These are phyloP conservation scores for Solanum commersonii DNA, from an alignment of 257 asterid species.

Conservation along the genomic window DNA sequence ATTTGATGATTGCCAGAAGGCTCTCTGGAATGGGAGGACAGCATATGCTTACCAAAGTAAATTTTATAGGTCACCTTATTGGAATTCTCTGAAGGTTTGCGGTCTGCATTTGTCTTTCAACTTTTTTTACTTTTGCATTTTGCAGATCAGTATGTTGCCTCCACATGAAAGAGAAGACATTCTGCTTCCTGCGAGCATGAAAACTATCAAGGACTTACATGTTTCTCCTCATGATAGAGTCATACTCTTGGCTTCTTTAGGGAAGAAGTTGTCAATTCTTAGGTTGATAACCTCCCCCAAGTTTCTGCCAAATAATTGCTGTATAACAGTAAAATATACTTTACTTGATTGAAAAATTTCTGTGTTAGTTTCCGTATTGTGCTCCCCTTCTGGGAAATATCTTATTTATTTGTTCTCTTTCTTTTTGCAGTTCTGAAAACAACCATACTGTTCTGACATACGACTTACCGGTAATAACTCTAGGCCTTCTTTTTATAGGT, in stretches of 20 bases:
- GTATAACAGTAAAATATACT: background rate
- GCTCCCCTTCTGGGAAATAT: constrained; percentile 5
- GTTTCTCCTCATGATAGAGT: constrained; percentile 69
- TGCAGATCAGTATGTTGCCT: constrained; percentile 59
- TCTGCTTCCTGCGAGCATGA: constrained; percentile 47
- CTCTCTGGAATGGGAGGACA: constrained; percentile 53
- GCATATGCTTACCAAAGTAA: constrained; percentile 80
- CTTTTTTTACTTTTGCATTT: background rate
- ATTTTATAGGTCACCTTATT: constrained; percentile 1
- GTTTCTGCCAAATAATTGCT: background rate
- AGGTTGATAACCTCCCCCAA: constrained; percentile 35
- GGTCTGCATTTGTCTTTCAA: background rate
- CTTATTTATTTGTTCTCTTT: constrained; percentile 1
- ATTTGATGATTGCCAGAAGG: constrained; percentile 59
- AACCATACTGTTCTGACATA: constrained; percentile 63
- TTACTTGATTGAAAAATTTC: background rate
- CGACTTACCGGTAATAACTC: constrained; percentile 68
- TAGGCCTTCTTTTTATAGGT: background rate
- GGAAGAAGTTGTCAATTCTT: constrained; percentile 68
- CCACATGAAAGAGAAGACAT: constrained; percentile 57
- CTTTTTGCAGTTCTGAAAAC: constrained; percentile 66
- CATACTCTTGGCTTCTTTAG: constrained; percentile 76
- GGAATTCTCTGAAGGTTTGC: background rate
- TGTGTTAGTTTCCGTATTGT: background rate
- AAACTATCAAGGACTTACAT: constrained; percentile 65